Conservation (phyloP, 2,329 filamentous ascomycete genomes). For the Fusarium udum region DNA sequence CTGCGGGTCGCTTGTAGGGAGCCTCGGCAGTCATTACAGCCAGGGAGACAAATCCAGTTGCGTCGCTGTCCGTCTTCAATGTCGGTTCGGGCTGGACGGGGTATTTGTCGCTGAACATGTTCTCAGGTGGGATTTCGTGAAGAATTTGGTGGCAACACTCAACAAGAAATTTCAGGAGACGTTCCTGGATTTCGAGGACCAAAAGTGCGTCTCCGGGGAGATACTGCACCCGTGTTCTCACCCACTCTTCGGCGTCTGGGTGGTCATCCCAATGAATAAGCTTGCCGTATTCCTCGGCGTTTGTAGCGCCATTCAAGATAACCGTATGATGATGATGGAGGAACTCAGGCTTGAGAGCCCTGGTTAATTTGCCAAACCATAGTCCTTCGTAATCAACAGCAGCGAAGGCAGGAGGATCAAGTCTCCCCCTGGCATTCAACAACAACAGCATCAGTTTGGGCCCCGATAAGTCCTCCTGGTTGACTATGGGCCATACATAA, state of each 20-base stretch:
- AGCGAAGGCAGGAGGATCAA: constrained; percentile 59
- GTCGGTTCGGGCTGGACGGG: constrained; percentile 52
- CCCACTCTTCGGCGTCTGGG: constrained; percentile 51
- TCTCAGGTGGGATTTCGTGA: constrained; percentile 56
- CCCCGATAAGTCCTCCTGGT: constrained; percentile 63
- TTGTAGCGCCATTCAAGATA: constrained; percentile 45
- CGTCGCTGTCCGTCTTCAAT: constrained; percentile 43
- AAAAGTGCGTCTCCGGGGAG: constrained; percentile 58
- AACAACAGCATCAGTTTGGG: constrained; percentile 58
- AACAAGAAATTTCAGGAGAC: constrained; percentile 59
- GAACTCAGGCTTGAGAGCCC: constrained; percentile 40
- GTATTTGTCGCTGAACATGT: constrained; percentile 39
- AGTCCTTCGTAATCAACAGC: constrained; percentile 52
- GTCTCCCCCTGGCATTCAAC: constrained; percentile 60
- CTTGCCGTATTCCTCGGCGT: constrained; percentile 48
- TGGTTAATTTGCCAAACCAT: constrained; percentile 42
- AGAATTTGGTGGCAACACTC: constrained; percentile 58
- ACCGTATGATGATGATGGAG: constrained; percentile 47
- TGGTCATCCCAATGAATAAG: constrained; percentile 48
- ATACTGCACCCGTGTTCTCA: constrained; percentile 49
- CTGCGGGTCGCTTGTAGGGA: constrained; percentile 60
- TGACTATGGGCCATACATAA: constrained; percentile 65
- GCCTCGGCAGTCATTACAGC: constrained; percentile 57
- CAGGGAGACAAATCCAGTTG: constrained; percentile 50
- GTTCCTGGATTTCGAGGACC: constrained; percentile 61